Percentiles rank a stretch among this genome's conserved stretches.
Evolutionary conservation across 1,284 basidiomycete species (phyloP).

Genomic region (Trichosporon ovoides): DNA sequence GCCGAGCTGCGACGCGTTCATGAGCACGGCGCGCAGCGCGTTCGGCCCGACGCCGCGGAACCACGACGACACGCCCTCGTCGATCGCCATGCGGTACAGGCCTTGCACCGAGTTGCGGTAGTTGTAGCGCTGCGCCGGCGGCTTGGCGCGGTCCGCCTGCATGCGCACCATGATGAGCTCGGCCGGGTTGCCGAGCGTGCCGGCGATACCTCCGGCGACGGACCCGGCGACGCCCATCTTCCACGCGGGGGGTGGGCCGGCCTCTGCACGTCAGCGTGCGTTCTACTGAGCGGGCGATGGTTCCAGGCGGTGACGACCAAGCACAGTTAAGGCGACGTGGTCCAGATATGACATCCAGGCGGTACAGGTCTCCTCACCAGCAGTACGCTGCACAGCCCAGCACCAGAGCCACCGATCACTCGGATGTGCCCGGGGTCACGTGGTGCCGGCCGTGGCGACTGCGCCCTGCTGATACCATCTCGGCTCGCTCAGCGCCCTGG

Average conservation of each 20-base stretch:
- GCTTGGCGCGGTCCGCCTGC: slow-evolving; percentile 81
- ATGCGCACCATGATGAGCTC: slow-evolving; percentile 80
- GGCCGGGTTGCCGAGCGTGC: slow-evolving; percentile 78
- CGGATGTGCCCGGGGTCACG: too few species aligned
- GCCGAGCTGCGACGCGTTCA: slow-evolving; percentile 87
- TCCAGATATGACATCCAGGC: too few species aligned
- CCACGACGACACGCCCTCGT: slow-evolving; percentile 72
- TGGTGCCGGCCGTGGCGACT: neutral
- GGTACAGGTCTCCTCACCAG: too few species aligned
- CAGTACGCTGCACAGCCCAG: neutral
- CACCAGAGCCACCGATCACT: neutral
- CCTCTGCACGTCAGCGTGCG: slow-evolving; percentile 15
- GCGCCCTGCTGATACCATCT: neutral
- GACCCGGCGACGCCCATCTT: slow-evolving; percentile 69
- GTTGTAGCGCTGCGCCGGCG: slow-evolving; percentile 57
- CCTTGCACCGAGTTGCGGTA: slow-evolving; percentile 84
- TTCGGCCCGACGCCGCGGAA: slow-evolving; percentile 78
- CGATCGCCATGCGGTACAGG: slow-evolving; percentile 73
- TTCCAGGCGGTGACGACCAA: too few species aligned
- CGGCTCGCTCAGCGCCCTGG: too few species aligned
- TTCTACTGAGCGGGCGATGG: too few species aligned
- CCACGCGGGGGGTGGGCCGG: slow-evolving; percentile 60
- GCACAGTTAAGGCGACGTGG: too few species aligned
- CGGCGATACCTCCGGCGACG: slow-evolving; percentile 71
- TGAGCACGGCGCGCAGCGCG: slow-evolving; percentile 74